Percentiles rank a stretch among this genome's conserved stretches.
Evolutionary conservation across 2,329 filamentous ascomycete species (phyloP).

Genomic region (Aspergillus carbonarius): DNA sequence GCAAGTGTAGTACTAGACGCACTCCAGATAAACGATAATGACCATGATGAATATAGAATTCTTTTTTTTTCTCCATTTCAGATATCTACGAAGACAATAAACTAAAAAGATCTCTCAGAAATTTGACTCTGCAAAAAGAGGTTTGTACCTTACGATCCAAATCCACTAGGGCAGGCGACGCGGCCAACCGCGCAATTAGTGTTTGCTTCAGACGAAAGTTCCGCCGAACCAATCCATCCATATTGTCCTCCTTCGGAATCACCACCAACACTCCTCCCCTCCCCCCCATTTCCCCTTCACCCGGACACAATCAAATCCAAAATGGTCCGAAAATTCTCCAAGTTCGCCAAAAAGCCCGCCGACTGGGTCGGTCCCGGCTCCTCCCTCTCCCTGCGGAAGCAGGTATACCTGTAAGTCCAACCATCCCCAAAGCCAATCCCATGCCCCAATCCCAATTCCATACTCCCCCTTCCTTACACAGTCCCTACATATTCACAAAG

Average conservation of each 20-base stretch:
- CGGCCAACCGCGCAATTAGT: slow-evolving; percentile 35
- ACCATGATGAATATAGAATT: slow-evolving; percentile 21
- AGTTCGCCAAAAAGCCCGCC: slow-evolving; percentile 27
- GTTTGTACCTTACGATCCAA: neutral
- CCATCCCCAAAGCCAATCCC: neutral
- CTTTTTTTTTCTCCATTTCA: neutral
- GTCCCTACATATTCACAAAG: too few species aligned
- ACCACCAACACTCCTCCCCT: neutral
- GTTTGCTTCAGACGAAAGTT: slow-evolving; percentile 29
- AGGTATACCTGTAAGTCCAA: slow-evolving; percentile 57
- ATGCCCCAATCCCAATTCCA: neutral
- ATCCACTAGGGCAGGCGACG: slow-evolving; percentile 30
- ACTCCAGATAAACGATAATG: slow-evolving; percentile 25
- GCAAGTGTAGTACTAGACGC: slow-evolving; percentile 29
- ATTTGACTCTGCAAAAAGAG: neutral
- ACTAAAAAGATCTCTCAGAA: neutral
- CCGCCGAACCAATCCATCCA: slow-evolving; percentile 16
- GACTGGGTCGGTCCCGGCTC: slow-evolving; percentile 26
- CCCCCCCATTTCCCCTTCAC: slow-evolving; percentile 8
- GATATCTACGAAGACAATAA: too few species aligned
- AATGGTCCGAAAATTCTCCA: slow-evolving; percentile 33
- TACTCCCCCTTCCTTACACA: too few species aligned
- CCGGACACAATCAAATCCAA: slow-evolving; percentile 10
- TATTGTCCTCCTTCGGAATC: neutral
- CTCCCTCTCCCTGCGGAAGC: slow-evolving; percentile 39